These are phyloP conservation scores for Xylaria sp. DNA, from an alignment of 2,329 filamentous ascomycete genomes.

Conservation along the genomic window DNA sequence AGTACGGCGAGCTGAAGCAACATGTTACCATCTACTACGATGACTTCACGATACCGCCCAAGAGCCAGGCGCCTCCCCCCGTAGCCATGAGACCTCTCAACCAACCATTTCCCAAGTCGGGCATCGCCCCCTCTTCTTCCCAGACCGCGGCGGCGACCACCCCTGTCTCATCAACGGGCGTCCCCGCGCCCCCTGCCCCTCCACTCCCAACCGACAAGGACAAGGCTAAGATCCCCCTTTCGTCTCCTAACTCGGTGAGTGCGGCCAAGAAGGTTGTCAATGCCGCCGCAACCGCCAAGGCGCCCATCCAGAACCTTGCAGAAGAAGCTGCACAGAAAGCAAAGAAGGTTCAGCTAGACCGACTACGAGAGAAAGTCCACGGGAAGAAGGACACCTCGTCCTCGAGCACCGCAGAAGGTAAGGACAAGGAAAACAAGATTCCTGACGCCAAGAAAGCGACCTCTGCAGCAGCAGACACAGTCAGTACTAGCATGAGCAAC, in stretches of 20 bases:
- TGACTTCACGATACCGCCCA: slow-evolving; percentile 67
- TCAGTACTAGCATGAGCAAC: slow-evolving; percentile 39
- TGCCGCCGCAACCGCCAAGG: slow-evolving; percentile 40
- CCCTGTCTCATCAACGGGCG: slow-evolving; percentile 26
- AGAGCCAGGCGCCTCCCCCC: slow-evolving; percentile 62
- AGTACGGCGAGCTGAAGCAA: slow-evolving; percentile 93
- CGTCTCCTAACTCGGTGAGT: slow-evolving; percentile 30
- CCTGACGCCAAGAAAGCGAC: slow-evolving; percentile 27
- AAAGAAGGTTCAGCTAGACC: slow-evolving; percentile 66
- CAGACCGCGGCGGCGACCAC: slow-evolving; percentile 31
- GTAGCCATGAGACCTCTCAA: slow-evolving; percentile 48
- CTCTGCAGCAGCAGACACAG: slow-evolving; percentile 28
- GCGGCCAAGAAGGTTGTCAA: slow-evolving; percentile 40
- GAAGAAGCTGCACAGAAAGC: slow-evolving; percentile 74
- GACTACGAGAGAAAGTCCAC: slow-evolving; percentile 64
- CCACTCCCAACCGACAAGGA: slow-evolving; percentile 48
- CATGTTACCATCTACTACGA: slow-evolving; percentile 78
- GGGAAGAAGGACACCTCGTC: slow-evolving; percentile 53
- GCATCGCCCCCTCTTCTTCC: slow-evolving; percentile 56
- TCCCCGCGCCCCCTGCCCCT: slow-evolving; percentile 40
- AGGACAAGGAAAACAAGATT: slow-evolving; percentile 32
- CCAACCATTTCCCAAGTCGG: slow-evolving; percentile 36
- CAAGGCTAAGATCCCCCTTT: slow-evolving; percentile 44
- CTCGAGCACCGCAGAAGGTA: slow-evolving; percentile 9
- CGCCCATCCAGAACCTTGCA: slow-evolving; percentile 64